Evolutionary conservation across 225 moss, liverwort and hornwort genomes (phyloP).

Genomic region (Pseudisothecium myosuroides): DNA sequence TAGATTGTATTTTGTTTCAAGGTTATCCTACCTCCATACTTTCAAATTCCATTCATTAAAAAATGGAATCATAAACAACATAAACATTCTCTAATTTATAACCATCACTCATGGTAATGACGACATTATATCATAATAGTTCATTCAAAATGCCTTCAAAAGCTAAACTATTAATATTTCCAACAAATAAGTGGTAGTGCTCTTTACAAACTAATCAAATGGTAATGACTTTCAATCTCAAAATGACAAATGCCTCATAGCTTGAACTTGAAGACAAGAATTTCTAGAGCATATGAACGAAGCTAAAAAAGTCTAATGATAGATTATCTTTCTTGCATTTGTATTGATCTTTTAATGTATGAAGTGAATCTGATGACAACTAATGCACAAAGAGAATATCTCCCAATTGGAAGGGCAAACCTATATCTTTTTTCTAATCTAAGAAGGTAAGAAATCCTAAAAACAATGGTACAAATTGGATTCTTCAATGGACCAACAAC

Average conservation of each 20-base stretch:
- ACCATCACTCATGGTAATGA: not conserved
- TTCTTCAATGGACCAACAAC: not conserved
- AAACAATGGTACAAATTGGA: not conserved
- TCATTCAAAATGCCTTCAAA: not conserved
- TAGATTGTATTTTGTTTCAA: not conserved
- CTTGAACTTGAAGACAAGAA: too few species aligned
- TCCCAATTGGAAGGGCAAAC: not conserved
- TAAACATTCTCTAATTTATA: not conserved
- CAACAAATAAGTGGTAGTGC: not conserved
- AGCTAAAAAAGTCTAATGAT: too few species aligned
- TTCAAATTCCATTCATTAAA: not conserved
- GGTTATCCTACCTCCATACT: not conserved
- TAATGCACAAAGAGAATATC: not conserved
- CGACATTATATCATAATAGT: not conserved
- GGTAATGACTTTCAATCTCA: not conserved
- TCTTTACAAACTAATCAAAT: not conserved
- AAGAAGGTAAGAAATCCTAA: not conserved
- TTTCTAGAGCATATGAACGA: too few species aligned
- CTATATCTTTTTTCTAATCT: too few species aligned
- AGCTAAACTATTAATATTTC: not conserved
- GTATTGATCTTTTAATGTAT: too few species aligned
- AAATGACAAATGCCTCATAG: not conserved
- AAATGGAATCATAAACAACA: not conserved
- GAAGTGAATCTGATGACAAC: not conserved
- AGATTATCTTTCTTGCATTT: too few species aligned